Evolutionary conservation across 495 filamentous ascomycete species (phyloP).

Genomic region (Geopyxis carbonaria): DNA sequence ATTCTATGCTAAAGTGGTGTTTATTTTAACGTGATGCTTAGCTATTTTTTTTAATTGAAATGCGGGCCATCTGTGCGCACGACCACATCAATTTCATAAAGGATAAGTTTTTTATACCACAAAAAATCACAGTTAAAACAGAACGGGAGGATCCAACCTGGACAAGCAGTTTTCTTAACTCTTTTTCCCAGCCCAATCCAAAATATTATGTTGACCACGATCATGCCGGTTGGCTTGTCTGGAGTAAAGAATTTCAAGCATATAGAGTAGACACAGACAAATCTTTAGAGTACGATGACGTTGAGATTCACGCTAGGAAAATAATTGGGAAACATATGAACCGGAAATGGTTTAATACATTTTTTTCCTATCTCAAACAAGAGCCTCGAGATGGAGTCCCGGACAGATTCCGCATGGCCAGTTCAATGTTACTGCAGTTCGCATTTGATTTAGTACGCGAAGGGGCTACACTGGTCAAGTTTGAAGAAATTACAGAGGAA

Average conservation of each 20-base stretch:
- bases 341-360: conserved; percentile 68
- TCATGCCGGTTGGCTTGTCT: conserved; percentile 94
- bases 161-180: conserved; percentile 57
- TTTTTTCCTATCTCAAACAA: conserved; percentile 88
- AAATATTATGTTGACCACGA: conserved; percentile 84
- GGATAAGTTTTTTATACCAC: conserved; percentile 54
- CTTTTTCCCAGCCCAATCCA: conserved; percentile 54
- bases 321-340: conserved; percentile 69
- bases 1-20: neutral
- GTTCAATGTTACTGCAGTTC: conserved; percentile 67
- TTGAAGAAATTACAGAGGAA: conserved; percentile 75
- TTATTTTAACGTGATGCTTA: conserved; percentile 4
- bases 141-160: conserved; percentile 53
- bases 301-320: conserved; percentile 56
- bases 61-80: conserved; percentile 70
- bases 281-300: conserved; percentile 65
- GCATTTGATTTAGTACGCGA: conserved; percentile 73
- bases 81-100: conserved; percentile 69
- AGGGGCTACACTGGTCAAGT: conserved; percentile 53
- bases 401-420: conserved; percentile 79
- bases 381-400: conserved; percentile 70
- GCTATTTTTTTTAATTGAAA: conserved; percentile 66
- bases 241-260: conserved; percentile 68
- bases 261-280: conserved; percentile 49
- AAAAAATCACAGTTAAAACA: conserved; percentile 57